Conservation (phyloP, 257 asterid species). For the Solanum acaule region DNA sequence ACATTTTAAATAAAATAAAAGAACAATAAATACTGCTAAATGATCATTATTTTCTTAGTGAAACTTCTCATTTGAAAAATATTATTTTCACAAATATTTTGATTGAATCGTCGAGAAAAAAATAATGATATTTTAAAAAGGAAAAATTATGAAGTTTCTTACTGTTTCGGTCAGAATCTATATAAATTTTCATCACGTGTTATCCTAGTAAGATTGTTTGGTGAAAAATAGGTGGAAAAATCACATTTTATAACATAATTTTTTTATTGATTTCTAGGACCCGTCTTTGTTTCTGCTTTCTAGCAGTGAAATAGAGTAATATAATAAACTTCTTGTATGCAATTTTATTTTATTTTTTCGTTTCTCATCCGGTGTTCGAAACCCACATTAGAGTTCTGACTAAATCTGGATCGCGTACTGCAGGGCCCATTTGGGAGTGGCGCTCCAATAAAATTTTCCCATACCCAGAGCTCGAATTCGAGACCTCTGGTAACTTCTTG, state of each 20-base stretch:
- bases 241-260: neutral
- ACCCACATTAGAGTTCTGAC: neutral
- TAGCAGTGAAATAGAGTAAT: neutral
- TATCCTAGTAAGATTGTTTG: neutral
- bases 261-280: neutral
- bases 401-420: neutral
- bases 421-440: neutral
- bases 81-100: too few species aligned
- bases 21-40: neutral
- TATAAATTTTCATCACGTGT: neutral
- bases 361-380: neutral
- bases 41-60: neutral
- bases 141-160: too few species aligned
- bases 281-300: neutral
- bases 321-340: neutral
- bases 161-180: accelerated
- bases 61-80: neutral
- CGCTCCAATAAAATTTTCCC: neutral
- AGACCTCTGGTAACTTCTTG: neutral
- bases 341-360: neutral
- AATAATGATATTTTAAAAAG: too few species aligned
- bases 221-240: neutral
- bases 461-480: neutral
- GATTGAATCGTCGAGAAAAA: too few species aligned
- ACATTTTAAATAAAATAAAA: neutral